Percentiles rank a stretch among this genome's conserved stretches.
Evolutionary conservation across 352 stramenopile species (phyloP).

Genomic region (Phytophthora citrophthora): DNA sequence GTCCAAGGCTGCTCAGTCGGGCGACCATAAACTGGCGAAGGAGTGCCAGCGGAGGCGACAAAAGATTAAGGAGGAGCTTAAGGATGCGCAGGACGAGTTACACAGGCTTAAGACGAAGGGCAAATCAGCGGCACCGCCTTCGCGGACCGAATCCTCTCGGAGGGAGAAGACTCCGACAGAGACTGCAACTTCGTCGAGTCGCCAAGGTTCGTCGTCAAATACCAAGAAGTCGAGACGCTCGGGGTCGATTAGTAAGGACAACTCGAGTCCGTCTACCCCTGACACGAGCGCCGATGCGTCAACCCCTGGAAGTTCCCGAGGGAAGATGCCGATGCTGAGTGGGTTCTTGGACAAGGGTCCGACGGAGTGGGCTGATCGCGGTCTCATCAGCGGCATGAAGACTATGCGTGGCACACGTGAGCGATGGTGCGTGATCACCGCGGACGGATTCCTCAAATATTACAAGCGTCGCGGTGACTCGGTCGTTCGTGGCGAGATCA

Average conservation of each 20-base stretch:
- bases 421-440: conserved; percentile 84
- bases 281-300: conserved; percentile 25
- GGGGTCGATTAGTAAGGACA: conserved; percentile 38
- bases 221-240: conserved; percentile 41
- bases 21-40: conserved; percentile 76
- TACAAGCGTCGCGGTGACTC: conserved; percentile 88
- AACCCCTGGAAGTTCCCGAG: conserved; percentile 22
- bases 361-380: conserved; percentile 83
- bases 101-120: conserved; percentile 61
- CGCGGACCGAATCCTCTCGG: conserved; percentile 20
- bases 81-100: conserved; percentile 70
- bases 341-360: conserved; percentile 88
- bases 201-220: conserved; percentile 19
- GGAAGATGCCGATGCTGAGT: conserved; percentile 74
- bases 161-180: conserved; percentile 24
- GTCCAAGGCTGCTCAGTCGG: conserved; percentile 70
- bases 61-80: conserved; percentile 82
- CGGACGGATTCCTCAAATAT: conserved; percentile 79
- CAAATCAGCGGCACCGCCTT: conserved; percentile 11
- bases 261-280: conserved; percentile 28
- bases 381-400: conserved; percentile 86
- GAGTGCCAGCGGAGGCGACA: conserved; percentile 78
- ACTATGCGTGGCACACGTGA: conserved; percentile 85
- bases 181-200: conserved; percentile 14
- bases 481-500: conserved; percentile 84